phyloP scores from a whole-genome alignment of 2,329 filamentous ascomycete genomes.

The Cladosporium sp. region DNA sequence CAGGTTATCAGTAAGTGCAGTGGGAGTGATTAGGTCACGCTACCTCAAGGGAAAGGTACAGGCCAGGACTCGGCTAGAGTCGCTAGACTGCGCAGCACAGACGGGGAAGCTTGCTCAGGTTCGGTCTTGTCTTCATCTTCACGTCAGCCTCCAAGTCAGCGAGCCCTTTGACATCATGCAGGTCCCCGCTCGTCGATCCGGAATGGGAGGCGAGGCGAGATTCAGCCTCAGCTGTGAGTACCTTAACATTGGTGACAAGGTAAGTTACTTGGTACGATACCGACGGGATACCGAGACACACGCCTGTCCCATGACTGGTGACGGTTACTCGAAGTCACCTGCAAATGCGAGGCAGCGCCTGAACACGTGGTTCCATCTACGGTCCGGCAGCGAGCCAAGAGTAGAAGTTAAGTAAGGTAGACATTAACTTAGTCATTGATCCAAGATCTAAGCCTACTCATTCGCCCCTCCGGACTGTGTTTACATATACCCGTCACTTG shows the following conservation, averaged over 20 bases:
- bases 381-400: not conserved
- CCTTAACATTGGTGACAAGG: not conserved
- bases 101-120: conserved; percentile 6
- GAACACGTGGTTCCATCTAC: not conserved
- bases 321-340: not conserved
- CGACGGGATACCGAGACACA: not conserved
- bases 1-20: not conserved
- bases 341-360: not conserved
- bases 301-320: not conserved
- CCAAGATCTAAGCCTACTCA: not conserved
- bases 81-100: conserved; percentile 6
- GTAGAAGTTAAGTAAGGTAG: not conserved
- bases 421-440: conserved; percentile 3
- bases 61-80: not conserved
- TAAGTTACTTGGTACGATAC: conserved; percentile 1
- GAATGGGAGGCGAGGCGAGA: not conserved
- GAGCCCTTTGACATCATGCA: conserved; percentile 16
- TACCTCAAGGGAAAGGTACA: conserved; percentile 2
- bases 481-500: not conserved
- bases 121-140: conserved; percentile 1
- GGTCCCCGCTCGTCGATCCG: conserved; percentile 14
- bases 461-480: not conserved
- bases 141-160: not conserved
- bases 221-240: not conserved
- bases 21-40: not conserved